Base-by-base conservation (phyloP, 176 grass and related monocot species). In the Avena insularis region DNA sequence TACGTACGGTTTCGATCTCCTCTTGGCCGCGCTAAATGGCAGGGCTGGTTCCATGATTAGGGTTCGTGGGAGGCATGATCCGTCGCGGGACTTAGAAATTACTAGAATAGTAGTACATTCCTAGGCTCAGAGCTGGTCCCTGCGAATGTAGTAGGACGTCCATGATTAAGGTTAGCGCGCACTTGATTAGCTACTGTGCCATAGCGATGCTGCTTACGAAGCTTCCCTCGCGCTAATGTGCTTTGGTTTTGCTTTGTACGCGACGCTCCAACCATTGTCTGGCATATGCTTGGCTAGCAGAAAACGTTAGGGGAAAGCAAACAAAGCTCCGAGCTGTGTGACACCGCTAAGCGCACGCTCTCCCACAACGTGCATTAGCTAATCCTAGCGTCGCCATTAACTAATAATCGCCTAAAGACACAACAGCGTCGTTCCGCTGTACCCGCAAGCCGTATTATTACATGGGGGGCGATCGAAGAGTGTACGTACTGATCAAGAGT, bases 321-420 rank as follows among this genome's bases (percentile, higher is more conserved):
- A 91, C 90, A 88, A 88, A 71, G 86, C 82, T 85, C 86, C 53
- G 82, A 91, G 86, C 71, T 82, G 86, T 82, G 86, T 89, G 85
- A 51, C 85, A 84, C 68, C 49, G 57, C 46, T 70, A 11, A 70
- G 33, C 35, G 61, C 10, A 5, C 10, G 67, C 67, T 57, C 17
- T 20, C 55, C 55, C 17, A 57, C 55, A 6, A 57, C 55, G 40
- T 43, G 40, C 55, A 57, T 17, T 57, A 8, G 53, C 81, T 76
- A 57, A 84, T 73, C 10, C 47, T 84, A 77, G 59, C 81, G 31
- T 76, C 2, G 40, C 69, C 35, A 50, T 85, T 57, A 75, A 29
- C 76, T 76, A 57, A 84, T 73, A 87, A 90, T 66, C 53, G 15
- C 40, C 35, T 14, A 68, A 66, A 67, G 40, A 70, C 50, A 13